phyloP scores from a whole-genome alignment of 352 stramenopile genomes.

The Hyphochytrium catenoides region DNA sequence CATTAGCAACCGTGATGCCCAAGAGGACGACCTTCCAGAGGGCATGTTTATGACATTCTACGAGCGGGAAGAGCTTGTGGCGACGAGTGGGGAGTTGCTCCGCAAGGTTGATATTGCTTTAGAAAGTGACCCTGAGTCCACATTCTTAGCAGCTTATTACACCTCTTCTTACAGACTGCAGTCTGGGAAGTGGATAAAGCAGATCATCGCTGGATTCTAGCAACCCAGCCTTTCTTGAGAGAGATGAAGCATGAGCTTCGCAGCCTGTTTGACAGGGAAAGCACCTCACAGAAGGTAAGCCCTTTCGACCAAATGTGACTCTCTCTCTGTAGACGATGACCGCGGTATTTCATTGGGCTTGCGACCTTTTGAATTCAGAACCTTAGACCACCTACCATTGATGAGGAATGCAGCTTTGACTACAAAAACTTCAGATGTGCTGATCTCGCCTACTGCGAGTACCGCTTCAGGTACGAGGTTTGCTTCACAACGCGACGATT shows the following conservation, averaged over 20 bases:
- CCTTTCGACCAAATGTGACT: constrained; percentile 21
- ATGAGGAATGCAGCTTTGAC: constrained; percentile 58
- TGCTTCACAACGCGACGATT: no score
- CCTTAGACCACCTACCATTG: constrained; percentile 27
- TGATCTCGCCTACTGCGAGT: constrained; percentile 47
- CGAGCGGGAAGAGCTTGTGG: no score
- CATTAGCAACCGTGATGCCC: no score
- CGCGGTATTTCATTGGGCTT: neutral
- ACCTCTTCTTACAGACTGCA: no score
- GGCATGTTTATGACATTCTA: no score
- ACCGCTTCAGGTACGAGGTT: constrained; percentile 22
- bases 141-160: no score
- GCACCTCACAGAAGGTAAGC: constrained; percentile 16
- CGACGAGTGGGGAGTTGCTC: no score
- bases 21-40: no score
- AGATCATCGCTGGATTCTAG: constrained; percentile 37
- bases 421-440: constrained; percentile 37
- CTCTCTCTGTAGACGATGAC: neutral
- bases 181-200: constrained; percentile 53
- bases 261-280: constrained; percentile 29
- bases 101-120: no score
- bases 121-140: no score
- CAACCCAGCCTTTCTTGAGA: constrained; percentile 32
- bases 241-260: constrained; percentile 38
- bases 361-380: constrained; percentile 2